Percentiles rank a stretch among this genome's conserved stretches.
Conservation (phyloP, 2,329 filamentous ascomycete genomes). For the Passalora sequoiae region DNA sequence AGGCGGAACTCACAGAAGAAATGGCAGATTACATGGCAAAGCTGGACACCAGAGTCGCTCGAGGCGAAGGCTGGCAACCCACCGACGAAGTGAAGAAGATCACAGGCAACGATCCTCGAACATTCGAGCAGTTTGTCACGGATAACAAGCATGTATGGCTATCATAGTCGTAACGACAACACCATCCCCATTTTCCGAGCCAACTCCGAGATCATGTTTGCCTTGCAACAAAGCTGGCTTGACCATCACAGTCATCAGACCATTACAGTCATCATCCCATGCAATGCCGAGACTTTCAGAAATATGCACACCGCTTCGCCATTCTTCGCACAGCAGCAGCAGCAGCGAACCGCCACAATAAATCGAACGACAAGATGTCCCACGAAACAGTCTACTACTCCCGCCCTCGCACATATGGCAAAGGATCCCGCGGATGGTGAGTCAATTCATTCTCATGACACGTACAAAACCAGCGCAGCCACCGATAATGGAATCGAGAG, state of each 20-base stretch:
- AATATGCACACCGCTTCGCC: background rate
- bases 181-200: background rate
- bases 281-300: background rate
- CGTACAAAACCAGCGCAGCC: too few species aligned
- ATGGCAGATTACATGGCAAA: conserved; percentile 14
- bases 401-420: conserved; percentile 27
- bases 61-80: conserved; percentile 7
- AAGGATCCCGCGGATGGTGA: conserved; percentile 27
- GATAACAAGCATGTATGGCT: conserved; percentile 13
- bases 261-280: too few species aligned
- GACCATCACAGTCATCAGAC: background rate
- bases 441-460: too few species aligned
- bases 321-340: background rate
- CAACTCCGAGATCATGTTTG: background rate
- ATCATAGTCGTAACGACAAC: background rate
- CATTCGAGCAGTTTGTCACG: conserved; percentile 9
- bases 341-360: background rate
- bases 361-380: conserved; percentile 18
- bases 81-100: conserved; percentile 11
- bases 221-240: background rate
- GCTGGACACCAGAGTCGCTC: conserved; percentile 12
- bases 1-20: background rate
- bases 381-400: conserved; percentile 29
- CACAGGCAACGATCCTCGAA: conserved; percentile 10
- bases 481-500: too few species aligned